Percentiles rank a stretch among this genome's conserved stretches.
Evolutionary conservation across 176 grass and related monocot species (phyloP).

Genomic region (Coix lacrymajobi): DNA sequence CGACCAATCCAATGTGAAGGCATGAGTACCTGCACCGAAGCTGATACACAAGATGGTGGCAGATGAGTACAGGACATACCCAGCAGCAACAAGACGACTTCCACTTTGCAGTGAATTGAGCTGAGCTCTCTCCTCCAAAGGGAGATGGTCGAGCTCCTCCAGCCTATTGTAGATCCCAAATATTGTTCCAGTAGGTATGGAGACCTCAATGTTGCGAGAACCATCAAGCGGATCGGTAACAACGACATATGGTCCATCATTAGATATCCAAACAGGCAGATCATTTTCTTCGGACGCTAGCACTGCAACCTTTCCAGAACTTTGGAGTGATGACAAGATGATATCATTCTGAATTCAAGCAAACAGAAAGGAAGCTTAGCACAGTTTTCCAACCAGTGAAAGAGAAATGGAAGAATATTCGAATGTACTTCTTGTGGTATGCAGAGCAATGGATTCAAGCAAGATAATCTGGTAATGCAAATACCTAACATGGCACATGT

Average conservation of each 20-base stretch:
- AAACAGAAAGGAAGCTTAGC: background rate
- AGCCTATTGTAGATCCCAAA: slow-evolving; percentile 85
- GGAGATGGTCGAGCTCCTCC: slow-evolving; percentile 72
- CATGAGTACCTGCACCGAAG: slow-evolving; percentile 64
- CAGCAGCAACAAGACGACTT: slow-evolving; percentile 53
- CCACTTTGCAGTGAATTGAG: slow-evolving; percentile 85
- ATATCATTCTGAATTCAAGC: slow-evolving; percentile 76
- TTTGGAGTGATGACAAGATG: slow-evolving; percentile 62
- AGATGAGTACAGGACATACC: slow-evolving; percentile 88
- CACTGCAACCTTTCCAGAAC: slow-evolving; percentile 79
- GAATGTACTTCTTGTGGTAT: background rate
- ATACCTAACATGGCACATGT: background rate
- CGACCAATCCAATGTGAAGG: slow-evolving; percentile 68
- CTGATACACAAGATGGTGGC: slow-evolving; percentile 87
- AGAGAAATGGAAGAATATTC: background rate
- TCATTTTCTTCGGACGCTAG: slow-evolving; percentile 89
- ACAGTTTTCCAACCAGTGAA: background rate
- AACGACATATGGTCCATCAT: slow-evolving; percentile 56
- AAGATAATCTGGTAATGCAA: background rate
- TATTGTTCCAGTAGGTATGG: slow-evolving; percentile 95
- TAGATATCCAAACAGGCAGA: slow-evolving; percentile 54
- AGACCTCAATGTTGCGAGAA: slow-evolving; percentile 90
- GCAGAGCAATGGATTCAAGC: background rate
- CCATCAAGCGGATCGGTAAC: slow-evolving; percentile 87
- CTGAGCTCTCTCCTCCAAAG: slow-evolving; percentile 64